A percentile compares a stretch with the other conserved stretches of the same genome.
phyloP scores from a whole-genome alignment of 2,329 filamentous ascomycete genomes.

The Epichloe baconii region DNA sequence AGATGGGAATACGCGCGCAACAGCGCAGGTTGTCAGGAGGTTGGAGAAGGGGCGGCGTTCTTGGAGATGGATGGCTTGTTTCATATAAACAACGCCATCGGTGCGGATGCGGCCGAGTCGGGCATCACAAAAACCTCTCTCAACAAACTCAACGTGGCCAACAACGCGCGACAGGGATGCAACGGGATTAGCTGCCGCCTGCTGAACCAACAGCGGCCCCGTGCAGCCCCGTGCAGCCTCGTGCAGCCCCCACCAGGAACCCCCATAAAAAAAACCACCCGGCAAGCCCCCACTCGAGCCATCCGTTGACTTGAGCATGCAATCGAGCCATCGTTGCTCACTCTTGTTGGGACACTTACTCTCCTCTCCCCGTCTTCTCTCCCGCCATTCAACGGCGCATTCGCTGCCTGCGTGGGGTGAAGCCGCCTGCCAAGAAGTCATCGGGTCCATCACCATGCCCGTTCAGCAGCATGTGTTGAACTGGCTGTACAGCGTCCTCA shows the following conservation, averaged over 20 bases:
- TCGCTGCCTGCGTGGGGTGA: not conserved
- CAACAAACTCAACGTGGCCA: too few species aligned
- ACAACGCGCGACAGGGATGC: not conserved
- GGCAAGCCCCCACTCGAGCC: too few species aligned
- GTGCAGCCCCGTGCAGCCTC: too few species aligned
- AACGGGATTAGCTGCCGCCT: not conserved
- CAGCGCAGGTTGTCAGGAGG: not conserved
- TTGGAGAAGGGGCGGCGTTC: too few species aligned
- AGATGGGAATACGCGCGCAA: not conserved
- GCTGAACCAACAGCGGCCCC: not conserved
- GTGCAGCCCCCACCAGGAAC: too few species aligned
- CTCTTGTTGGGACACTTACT: not conserved
- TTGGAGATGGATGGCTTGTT: too few species aligned
- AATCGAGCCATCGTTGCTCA: too few species aligned
- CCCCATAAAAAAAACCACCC: too few species aligned
- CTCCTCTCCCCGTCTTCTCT: not conserved
- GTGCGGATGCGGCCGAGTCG: not conserved
- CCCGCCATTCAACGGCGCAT: not conserved
- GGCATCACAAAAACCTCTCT: too few species aligned
- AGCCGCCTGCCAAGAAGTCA: not conserved
- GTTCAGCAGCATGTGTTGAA: constrained; percentile 84
- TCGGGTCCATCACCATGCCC: constrained; percentile 34
- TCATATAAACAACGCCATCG: too few species aligned
- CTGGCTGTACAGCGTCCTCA: constrained; percentile 89
- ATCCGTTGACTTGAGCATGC: too few species aligned